phyloP scores from a whole-genome alignment of 306 rosid genomes.

The Pyrus pyrifolia region DNA sequence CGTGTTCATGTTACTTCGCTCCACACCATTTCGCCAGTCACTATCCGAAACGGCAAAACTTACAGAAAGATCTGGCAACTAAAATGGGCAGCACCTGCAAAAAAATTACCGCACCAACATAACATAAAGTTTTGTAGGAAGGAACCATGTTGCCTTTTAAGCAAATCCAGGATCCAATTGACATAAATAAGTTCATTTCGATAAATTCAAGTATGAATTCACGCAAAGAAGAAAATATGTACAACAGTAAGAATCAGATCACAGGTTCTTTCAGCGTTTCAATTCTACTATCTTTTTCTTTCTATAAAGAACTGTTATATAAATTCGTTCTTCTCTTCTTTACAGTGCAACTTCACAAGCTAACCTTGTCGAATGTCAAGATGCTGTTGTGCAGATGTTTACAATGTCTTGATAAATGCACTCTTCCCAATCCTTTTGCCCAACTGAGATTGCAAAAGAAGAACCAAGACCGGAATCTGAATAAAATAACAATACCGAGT shows the following conservation, averaged over 20 bases:
- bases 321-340: conserved; percentile 35
- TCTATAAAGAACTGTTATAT: conserved; percentile 35
- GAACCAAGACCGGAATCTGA: conserved; percentile 33
- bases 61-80: not conserved
- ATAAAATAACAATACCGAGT: conserved; percentile 9
- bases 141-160: not conserved
- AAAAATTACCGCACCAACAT: not conserved
- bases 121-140: not conserved
- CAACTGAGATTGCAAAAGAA: conserved; percentile 28
- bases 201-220: conserved; percentile 32
- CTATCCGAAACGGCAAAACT: not conserved
- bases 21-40: not conserved
- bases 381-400: conserved; percentile 28
- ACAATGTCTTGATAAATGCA: conserved; percentile 21
- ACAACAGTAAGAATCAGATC: conserved; percentile 45
- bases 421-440: conserved; percentile 23
- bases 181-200: conserved; percentile 26
- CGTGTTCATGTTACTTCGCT: too few relatives aligned
- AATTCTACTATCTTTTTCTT: conserved; percentile 23
- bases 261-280: conserved; percentile 19
- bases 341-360: conserved; percentile 44
- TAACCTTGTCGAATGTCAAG: conserved; percentile 29
- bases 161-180: conserved; percentile 3
- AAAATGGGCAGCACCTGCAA: not conserved
- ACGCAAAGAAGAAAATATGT: conserved; percentile 47